Conservation (phyloP, 441 rosid genomes). For the Erodium moschatum region DNA sequence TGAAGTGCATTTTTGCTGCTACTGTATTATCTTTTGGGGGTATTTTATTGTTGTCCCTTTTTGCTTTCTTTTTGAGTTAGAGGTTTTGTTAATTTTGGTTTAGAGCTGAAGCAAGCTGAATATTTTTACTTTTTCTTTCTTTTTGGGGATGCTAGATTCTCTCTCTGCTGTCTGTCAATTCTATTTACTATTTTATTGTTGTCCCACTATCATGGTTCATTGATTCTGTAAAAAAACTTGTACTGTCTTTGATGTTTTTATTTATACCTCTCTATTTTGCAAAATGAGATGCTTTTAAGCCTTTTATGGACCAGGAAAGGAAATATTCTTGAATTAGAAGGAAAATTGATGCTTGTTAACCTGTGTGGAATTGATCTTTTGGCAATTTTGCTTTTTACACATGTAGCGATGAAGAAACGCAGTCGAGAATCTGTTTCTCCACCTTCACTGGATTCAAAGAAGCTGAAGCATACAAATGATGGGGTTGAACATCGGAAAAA, state of each 20-base stretch:
- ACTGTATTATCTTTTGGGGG: neutral
- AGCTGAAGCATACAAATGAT: conserved; percentile 30
- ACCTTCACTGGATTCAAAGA: conserved; percentile 47
- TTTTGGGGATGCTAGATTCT: conserved; percentile 46
- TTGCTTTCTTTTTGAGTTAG: neutral
- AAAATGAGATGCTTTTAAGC: conserved; percentile 25
- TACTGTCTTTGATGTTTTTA: conserved; percentile 18
- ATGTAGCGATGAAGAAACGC: conserved; percentile 78
- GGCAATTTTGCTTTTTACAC: conserved; percentile 21
- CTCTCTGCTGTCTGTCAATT: conserved; percentile 27
- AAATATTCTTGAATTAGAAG: conserved; percentile 2
- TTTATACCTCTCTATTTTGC: conserved; percentile 28
- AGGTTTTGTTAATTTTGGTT: conserved; percentile 32
- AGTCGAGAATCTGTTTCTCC: conserved; percentile 47
- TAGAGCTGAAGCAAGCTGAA: conserved; percentile 46
- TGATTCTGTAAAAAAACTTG: conserved; percentile 26
- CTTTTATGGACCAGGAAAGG: conserved; percentile 29
- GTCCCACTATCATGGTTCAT: conserved; percentile 26
- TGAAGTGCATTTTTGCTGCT: neutral
- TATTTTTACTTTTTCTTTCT: conserved; percentile 42
- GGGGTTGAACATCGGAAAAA: too few species aligned
- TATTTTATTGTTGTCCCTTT: neutral
- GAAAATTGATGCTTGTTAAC: neutral
- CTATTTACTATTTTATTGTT: conserved; percentile 21
- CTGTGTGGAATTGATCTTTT: conserved; percentile 20